phyloP scores from a whole-genome alignment of 2,329 filamentous ascomycete species.

The Ceratocystis cacaofunesta region DNA sequence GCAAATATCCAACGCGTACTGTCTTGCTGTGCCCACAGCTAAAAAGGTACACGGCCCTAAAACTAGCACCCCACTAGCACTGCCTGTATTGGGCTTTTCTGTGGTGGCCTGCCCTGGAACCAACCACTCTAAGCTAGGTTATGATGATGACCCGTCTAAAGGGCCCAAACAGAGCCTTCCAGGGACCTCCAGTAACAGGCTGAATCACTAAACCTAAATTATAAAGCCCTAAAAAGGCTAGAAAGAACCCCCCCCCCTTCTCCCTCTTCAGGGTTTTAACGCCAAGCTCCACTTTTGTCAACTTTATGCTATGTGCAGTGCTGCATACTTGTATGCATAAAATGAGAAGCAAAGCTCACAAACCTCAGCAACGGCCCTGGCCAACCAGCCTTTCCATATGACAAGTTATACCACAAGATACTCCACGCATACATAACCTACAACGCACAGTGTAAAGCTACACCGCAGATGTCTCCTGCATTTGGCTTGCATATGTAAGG shows the following conservation, averaged over 20 bases:
- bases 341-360: background rate
- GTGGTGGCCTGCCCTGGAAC: background rate
- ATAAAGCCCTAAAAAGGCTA: background rate
- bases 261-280: background rate
- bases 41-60: background rate
- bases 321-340: background rate
- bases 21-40: background rate
- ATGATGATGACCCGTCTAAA: background rate
- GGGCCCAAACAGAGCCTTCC: background rate
- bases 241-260: background rate
- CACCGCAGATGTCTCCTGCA: background rate
- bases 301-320: background rate
- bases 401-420: background rate
- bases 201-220: background rate
- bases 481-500: background rate
- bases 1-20: background rate
- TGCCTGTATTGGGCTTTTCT: background rate
- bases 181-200: background rate
- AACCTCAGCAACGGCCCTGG: background rate
- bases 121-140: background rate
- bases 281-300: background rate
- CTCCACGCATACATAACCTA: background rate
- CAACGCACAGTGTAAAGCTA: background rate
- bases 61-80: background rate
- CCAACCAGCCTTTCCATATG: background rate